These are phyloP conservation scores for Withania somnifera DNA, from an alignment of 305 asterid species.

Conservation along the genomic window DNA sequence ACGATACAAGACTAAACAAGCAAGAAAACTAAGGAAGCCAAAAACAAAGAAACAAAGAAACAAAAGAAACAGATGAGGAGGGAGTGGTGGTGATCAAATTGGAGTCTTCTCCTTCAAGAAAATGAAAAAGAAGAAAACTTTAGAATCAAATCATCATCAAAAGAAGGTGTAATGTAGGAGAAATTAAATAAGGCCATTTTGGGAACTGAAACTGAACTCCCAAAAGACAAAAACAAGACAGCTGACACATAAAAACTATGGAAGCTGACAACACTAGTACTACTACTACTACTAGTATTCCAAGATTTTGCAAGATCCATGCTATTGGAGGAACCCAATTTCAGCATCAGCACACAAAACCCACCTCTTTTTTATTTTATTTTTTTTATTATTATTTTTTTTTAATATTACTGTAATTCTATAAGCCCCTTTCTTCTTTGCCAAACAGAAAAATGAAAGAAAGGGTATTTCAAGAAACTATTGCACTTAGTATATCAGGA, in stretches of 20 bases:
- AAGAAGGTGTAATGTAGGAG: conserved; percentile 14
- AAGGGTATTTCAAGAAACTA: not conserved
- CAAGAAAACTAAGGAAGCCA: not conserved
- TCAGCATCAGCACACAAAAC: not conserved
- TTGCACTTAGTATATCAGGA: too few species aligned
- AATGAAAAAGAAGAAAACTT: conserved; percentile 6
- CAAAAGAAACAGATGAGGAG: conserved; percentile 14
- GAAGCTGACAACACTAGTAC: conserved; percentile 10
- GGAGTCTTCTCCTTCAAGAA: conserved; percentile 20
- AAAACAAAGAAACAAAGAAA: too few species aligned
- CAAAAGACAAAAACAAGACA: conserved; percentile 32
- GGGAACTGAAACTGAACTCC: conserved; percentile 35
- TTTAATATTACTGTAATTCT: not conserved
- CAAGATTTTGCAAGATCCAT: conserved; percentile 46
- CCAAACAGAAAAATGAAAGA: not conserved
- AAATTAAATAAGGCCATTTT: conserved; percentile 27
- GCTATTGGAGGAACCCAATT: conserved; percentile 15
- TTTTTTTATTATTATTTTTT: not conserved
- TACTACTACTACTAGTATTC: conserved; percentile 8
- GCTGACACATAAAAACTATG: not conserved
- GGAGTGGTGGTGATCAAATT: conserved; percentile 20
- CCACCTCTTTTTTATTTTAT: not conserved
- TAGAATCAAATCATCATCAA: conserved; percentile 14
- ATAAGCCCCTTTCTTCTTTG: not conserved
- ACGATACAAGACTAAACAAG: conserved; percentile 16